A percentile compares a stretch with the other conserved stretches of the same genome.
phyloP scores from a whole-genome alignment of 352 stramenopile species.

The Pythium apleroticum region DNA sequence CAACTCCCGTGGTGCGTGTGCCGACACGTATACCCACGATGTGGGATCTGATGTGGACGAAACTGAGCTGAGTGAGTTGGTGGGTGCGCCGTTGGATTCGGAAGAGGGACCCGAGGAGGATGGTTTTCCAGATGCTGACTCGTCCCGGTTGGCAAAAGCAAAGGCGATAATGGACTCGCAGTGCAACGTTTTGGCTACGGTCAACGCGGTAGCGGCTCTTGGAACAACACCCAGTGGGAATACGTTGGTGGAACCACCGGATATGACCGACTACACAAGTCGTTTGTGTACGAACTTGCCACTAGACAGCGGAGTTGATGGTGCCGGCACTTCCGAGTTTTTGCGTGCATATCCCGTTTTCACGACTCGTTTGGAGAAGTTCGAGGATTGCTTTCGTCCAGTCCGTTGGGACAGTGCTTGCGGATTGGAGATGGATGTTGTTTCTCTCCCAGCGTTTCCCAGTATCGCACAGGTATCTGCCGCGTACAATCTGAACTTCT shows the following conservation, averaged over 20 bases:
- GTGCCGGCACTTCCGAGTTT: conserved; percentile 9
- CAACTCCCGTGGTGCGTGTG: too few species aligned
- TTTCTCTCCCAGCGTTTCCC: conserved; percentile 17
- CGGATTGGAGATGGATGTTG: background rate
- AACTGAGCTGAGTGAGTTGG: background rate
- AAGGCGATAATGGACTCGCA: too few species aligned
- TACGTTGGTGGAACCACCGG: too few species aligned
- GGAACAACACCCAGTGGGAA: too few species aligned
- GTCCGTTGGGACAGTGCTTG: conserved; percentile 2
- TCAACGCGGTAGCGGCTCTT: too few species aligned
- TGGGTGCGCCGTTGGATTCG: too few species aligned
- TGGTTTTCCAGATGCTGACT: too few species aligned
- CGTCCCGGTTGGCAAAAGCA: too few species aligned
- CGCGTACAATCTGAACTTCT: conserved; percentile 30
- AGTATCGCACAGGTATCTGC: conserved; percentile 18
- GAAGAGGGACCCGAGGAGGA: too few species aligned
- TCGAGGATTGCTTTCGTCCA: conserved; percentile 17
- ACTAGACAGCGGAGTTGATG: background rate
- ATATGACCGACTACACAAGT: conserved; percentile 5
- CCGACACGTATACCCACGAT: background rate
- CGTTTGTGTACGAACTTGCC: background rate
- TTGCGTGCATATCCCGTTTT: conserved; percentile 6
- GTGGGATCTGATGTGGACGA: background rate
- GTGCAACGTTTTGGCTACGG: too few species aligned
- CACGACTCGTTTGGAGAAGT: conserved; percentile 8